A percentile compares a stretch with the other conserved stretches of the same genome.
phyloP scores from a whole-genome alignment of 2,329 filamentous ascomycete species.

The Metarhizium album region DNA sequence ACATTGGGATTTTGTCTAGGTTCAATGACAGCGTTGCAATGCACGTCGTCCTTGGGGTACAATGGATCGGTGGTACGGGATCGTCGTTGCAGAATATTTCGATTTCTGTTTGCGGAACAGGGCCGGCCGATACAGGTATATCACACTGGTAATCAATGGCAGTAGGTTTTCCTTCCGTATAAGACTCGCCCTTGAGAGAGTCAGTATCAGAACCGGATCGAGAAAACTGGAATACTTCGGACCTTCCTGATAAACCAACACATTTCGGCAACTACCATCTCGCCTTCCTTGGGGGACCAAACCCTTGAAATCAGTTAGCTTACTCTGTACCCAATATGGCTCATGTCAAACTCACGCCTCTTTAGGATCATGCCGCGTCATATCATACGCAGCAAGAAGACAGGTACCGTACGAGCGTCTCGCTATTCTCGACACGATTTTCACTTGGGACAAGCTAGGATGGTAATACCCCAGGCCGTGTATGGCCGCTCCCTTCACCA shows the following conservation, averaged over 20 bases:
- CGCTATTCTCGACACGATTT: constrained; percentile 25
- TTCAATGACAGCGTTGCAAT: constrained; percentile 26
- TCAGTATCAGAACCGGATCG: too few species aligned
- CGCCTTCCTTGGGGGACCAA: constrained; percentile 27
- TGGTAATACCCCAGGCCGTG: constrained; percentile 23
- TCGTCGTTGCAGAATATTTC: constrained; percentile 26
- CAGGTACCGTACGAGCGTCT: constrained; percentile 27
- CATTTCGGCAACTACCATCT: constrained; percentile 26
- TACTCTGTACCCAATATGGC: background rate
- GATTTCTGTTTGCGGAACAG: constrained; percentile 25
- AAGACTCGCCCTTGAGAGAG: constrained; percentile 23
- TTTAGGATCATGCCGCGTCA: constrained; percentile 23
- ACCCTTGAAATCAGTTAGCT: constrained; percentile 17
- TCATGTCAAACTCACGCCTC: constrained; percentile 22
- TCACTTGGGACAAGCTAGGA: constrained; percentile 17
- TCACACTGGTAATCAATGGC: constrained; percentile 28
- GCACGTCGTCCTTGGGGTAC: constrained; percentile 17
- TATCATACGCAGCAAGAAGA: constrained; percentile 24
- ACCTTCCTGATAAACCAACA: constrained; percentile 30
- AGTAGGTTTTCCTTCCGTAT: constrained; percentile 24
- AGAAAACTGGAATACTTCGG: background rate
- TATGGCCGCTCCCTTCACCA: constrained; percentile 40
- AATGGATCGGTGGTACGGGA: constrained; percentile 19
- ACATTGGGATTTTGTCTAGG: constrained; percentile 21
- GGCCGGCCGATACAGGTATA: constrained; percentile 23